Evolutionary conservation across 495 filamentous ascomycete species (phyloP).

Genomic region (Trichocladium antarcticum): DNA sequence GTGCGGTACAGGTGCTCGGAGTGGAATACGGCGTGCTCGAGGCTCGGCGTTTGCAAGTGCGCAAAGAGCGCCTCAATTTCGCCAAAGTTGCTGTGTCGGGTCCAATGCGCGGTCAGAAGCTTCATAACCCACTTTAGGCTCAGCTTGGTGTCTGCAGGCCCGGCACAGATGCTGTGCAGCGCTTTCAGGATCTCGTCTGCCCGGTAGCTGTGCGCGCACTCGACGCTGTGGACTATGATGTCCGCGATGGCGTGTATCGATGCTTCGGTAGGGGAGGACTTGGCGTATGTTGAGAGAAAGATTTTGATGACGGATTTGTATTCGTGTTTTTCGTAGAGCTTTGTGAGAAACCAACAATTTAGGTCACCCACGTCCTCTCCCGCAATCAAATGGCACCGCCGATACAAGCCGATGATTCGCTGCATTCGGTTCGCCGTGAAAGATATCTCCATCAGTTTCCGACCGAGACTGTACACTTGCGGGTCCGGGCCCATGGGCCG

Average conservation of each 20-base stretch:
- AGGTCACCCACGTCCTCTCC: conserved; percentile 8
- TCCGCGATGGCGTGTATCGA: conserved; percentile 18
- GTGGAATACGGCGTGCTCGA: conserved; percentile 16
- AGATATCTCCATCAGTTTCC: conserved; percentile 21
- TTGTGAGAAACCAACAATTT: conserved; percentile 21
- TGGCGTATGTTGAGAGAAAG: conserved; percentile 20
- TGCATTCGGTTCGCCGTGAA: conserved; percentile 15
- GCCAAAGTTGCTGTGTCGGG: conserved; percentile 14
- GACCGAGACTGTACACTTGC: conserved; percentile 21
- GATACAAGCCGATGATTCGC: conserved; percentile 21
- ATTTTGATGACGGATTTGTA: conserved; percentile 24
- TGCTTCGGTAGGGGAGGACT: conserved; percentile 14
- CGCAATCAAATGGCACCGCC: conserved; percentile 15
- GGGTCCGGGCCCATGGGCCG: conserved; percentile 7
- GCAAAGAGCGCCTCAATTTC: conserved; percentile 23
- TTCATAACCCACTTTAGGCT: conserved; percentile 26
- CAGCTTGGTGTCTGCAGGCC: conserved; percentile 7
- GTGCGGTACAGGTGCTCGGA: conserved; percentile 24
- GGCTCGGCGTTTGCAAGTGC: conserved; percentile 3
- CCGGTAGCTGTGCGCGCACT: conserved; percentile 17
- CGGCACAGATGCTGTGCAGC: conserved; percentile 18
- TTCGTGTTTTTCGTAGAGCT: conserved; percentile 17
- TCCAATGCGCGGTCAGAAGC: conserved; percentile 26
- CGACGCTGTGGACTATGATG: conserved; percentile 22
- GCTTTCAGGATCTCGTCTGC: conserved; percentile 19